Base-by-base conservation (phyloP, 352 stramenopile genomes). In the Phytophthora sp. region DNA sequence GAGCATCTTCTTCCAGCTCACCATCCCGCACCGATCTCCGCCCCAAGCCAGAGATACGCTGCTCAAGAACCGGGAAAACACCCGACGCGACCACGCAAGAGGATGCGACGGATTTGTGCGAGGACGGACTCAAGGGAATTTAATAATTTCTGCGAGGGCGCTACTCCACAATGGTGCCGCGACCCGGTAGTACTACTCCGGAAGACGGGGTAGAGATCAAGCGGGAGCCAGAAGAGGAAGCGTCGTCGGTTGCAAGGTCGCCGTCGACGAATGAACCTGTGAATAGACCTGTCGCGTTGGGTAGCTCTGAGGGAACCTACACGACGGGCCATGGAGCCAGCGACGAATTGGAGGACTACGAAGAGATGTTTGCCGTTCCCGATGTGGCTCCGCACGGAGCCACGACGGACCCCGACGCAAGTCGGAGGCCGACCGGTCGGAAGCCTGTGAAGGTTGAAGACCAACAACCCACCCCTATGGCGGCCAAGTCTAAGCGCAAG, bases 121-220 rank as follows among this genome's bases (percentile, higher is more conserved):
- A 50, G 23, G 8, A 3, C 24, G 42, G 20, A 12, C 13, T 32
- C 21, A 23, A 20, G 15, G n/a, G 17, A n/a, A n/a, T n/a, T n/a
- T n/a, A n/a, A n/a, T n/a, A n/a, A 26, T 30, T 42, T 54, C 11
- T 41, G 45, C 30, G 30, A 21, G 28, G 18, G 13, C 48, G n/a
- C 48, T 56, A 11, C 38, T 50, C 39, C 52, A 51, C 52, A 60
- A 60, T 60, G 52, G 39, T 60, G 39, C 52, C 52, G 52, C 52
- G 52, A 60, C 52, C 52, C 39, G 39, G 52, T 38, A 60, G 28
- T 60, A 52, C 52, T 60, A 52, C 28, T 60, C 30, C 15, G 9
- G 39, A 60, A 35, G 39, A 60, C n/a, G 52, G 27, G 4, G n/a
- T 38, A 32, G 15, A 5, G 8, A 20, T 41, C 11, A 18, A 41